A percentile compares a stretch with the other conserved stretches of the same genome.
phyloP scores from a whole-genome alignment of 2,329 filamentous ascomycete species.

The Neophaeococcomyces aloes region DNA sequence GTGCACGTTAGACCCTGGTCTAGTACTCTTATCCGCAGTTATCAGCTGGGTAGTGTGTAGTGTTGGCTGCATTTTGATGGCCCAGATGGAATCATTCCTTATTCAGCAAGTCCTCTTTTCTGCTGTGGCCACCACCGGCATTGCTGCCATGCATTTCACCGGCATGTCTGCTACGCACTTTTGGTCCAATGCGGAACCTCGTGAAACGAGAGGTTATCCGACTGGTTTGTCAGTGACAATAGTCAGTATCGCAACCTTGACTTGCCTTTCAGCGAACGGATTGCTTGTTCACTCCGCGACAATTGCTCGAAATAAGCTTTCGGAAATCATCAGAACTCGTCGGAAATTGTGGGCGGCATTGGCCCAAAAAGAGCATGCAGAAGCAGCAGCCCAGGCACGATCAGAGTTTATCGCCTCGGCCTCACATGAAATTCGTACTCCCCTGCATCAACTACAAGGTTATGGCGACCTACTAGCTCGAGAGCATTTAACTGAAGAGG shows the following conservation, averaged over 20 bases:
- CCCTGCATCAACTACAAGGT: conserved; percentile 29
- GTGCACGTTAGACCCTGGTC: conserved; percentile 19
- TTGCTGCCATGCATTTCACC: conserved; percentile 29
- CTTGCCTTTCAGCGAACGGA: conserved; percentile 28
- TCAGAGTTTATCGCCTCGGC: conserved; percentile 29
- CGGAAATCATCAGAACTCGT: conserved; percentile 26
- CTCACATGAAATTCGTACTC: conserved; percentile 29
- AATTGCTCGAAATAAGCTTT: conserved; percentile 27
- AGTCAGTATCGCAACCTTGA: conserved; percentile 25
- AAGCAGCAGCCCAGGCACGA: conserved; percentile 25
- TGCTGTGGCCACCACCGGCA: conserved; percentile 25
- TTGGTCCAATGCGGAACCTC: conserved; percentile 22
- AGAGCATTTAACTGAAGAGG: conserved; percentile 25
- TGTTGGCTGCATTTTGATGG: conserved; percentile 26
- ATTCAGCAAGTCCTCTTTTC: conserved; percentile 26
- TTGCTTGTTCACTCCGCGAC: conserved; percentile 28
- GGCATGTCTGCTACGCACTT: conserved; percentile 27
- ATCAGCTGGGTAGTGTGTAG: conserved; percentile 28
- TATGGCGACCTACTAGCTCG: conserved; percentile 28
- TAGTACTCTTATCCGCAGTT: conserved; percentile 24
- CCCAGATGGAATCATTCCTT: conserved; percentile 26
- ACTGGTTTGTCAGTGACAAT: conserved; percentile 25
- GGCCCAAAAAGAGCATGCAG: conserved; percentile 27
- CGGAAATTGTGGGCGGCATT: conserved; percentile 27
- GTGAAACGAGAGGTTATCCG: conserved; percentile 24